Conservation (phyloP, 2,329 filamentous ascomycete genomes). For the Pleochaeta shiraiana region DNA sequence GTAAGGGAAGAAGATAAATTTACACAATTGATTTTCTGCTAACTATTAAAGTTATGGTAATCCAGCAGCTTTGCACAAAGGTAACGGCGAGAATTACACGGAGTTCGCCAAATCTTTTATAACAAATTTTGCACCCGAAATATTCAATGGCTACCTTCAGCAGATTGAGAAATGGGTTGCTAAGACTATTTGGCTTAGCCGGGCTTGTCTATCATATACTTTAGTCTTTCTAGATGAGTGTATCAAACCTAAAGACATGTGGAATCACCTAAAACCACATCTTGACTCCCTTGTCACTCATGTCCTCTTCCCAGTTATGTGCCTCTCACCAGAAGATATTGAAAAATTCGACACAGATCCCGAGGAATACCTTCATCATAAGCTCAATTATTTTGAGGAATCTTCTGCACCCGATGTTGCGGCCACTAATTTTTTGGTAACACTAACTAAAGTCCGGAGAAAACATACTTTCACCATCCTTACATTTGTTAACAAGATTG, state of each 20-base stretch:
- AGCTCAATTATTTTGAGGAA: constrained; percentile 96
- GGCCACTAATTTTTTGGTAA: constrained; percentile 90
- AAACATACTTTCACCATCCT: constrained; percentile 93
- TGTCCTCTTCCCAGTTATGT: constrained; percentile 87
- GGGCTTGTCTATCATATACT: constrained; percentile 80
- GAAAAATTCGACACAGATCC: constrained; percentile 90
- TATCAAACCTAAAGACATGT: constrained; percentile 93
- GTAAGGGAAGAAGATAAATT: no score
- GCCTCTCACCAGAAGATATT: constrained; percentile 76
- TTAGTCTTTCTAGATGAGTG: constrained; percentile 93
- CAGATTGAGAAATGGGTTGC: constrained; percentile 97
- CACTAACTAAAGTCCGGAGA: constrained; percentile 78
- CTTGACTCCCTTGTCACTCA: constrained; percentile 85
- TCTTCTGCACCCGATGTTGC: constrained; percentile 88
- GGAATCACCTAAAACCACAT: constrained; percentile 82
- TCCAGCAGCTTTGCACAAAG: constrained; percentile 48
- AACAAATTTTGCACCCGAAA: constrained; percentile 79
- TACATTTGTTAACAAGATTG: constrained; percentile 84
- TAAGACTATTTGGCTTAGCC: constrained; percentile 87
- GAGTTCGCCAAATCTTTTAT: constrained; percentile 84
- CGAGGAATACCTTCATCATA: constrained; percentile 90
- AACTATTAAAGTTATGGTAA: constrained; percentile 56
- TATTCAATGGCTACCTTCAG: constrained; percentile 79
- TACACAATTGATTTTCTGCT: constrained; percentile 2
- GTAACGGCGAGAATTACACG: constrained; percentile 53